Base-by-base conservation (phyloP, 2,329 filamentous ascomycete species). In the Trichoderma guizhouense region DNA sequence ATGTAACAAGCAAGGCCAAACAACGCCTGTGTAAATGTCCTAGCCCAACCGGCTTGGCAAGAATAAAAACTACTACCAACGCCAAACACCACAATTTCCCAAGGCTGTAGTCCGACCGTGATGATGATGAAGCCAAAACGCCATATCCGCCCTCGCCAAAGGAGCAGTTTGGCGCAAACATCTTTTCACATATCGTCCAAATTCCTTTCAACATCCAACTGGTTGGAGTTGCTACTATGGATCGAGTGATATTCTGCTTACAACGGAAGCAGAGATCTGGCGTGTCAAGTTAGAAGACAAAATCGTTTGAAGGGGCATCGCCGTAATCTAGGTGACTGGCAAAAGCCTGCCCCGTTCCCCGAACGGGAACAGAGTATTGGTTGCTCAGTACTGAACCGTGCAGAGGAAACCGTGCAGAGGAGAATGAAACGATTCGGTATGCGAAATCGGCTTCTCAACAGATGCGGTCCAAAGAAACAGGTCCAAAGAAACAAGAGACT, bases 241-340 rank as follows among this genome's bases (percentile, higher is more conserved):
- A 71, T 43, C 43, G 57, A 34, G 53, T 61, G 39, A 61, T 69
- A 34, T 55, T 55, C 71, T 51, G 67, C 71, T 28, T 30, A 43
- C 18, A 8, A 12, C 39, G 32, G 34, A 71, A 72, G 71, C 67
- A 58, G 60, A 43, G 57, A 53, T 62, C 68, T 72, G 67, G 57
- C 47, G 60, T 43, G 24, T 67, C 26, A 67, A 39, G 70, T 72
- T 72, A 72, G 70, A 67, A 66, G 36, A 64, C 9, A 11, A 51
- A 64, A 57, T 71, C 51, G 69, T 39, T 36, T 32, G n/a, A 71
- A 36, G 18, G 30, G 53, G 32, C 47, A 63, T 18, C 43, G 47
- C 55, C 57, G 30, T 12, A 21, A 43, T 26, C 51, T 39, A 43
- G 57, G 30, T 51, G 47, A 43, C 30, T 57, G 58, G 34, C 32